These are phyloP conservation scores for Novymonas esmeraldas DNA, from an alignment of 208 protist species.

Conservation along the genomic window DNA sequence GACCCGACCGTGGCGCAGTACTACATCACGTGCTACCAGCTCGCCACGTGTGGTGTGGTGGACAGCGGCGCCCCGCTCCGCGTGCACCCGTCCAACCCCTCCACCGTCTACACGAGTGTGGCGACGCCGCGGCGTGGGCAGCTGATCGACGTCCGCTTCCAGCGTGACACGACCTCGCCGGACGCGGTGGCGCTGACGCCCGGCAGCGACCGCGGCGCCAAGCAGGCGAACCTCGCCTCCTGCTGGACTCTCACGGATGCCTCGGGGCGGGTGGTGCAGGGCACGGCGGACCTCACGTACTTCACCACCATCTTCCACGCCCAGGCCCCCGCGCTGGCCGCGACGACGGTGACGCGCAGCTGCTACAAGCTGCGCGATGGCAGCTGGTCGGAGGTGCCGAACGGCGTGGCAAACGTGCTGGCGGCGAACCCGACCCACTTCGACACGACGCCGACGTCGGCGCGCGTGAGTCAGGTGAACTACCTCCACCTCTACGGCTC, in stretches of 20 bases:
- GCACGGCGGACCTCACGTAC: conserved; percentile 53
- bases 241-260: conserved; percentile 70
- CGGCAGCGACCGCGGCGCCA: conserved; percentile 56
- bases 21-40: conserved; percentile 77
- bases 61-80: conserved; percentile 58
- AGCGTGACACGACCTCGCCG: conserved; percentile 43
- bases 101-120: conserved; percentile 33
- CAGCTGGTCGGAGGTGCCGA: conserved; percentile 81
- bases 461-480: conserved; percentile 56
- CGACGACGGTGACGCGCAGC: conserved; percentile 40
- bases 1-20: conserved; percentile 46
- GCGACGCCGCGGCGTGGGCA: conserved; percentile 68
- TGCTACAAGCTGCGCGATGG: conserved; percentile 66
- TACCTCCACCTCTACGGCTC: conserved; percentile 62
- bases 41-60: conserved; percentile 63
- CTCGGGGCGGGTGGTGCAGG: conserved; percentile 49
- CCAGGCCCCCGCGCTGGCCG: conserved; percentile 35
- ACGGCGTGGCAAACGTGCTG: conserved; percentile 45
- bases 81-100: conserved; percentile 69
- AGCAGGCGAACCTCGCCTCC: conserved; percentile 48
- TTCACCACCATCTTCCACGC: conserved; percentile 65
- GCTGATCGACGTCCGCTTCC: conserved; percentile 67
- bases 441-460: conserved; percentile 41
- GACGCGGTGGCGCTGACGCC: conserved; percentile 53
- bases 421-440: conserved; percentile 82